Evolutionary conservation across 1,139 yeast species (phyloP), one percentile per base, ranked within the genome.

Genomic region (Blastobotrys ciferrii): DNA sequence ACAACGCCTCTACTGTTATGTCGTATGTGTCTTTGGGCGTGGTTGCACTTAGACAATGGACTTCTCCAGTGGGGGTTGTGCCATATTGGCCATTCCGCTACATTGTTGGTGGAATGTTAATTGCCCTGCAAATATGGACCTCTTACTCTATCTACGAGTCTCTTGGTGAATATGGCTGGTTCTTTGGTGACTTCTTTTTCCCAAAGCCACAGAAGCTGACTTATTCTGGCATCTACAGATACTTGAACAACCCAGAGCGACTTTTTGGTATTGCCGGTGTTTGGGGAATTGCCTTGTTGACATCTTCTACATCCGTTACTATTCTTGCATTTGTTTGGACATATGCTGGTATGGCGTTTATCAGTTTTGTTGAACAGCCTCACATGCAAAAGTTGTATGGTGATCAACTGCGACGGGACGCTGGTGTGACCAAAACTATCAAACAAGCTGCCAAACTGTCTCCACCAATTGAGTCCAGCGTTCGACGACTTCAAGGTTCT

Each of bases 121-220:
- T 84, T 17, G 61, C 76, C 9, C 72, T 88, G 39, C 95, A 87
- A 61, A 64, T 77, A 23, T 82, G 91, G 87, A 84, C 89, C 36
- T 81, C 85, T 57, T 63, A 74, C 32, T 85, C 89, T 14, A 85
- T 87, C 38, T 76, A 82, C 56, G 81, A 81, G 49, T 83, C 87
- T 55, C 80, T 87, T 57, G 94, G 94, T 2, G 86, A 84, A 55
- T 86, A 84, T 65, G 95, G 95, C 13, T 87, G 95, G 95, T 87
- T 86, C 61, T 87, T 84, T 63, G 95, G 96, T 51, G 96, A 87
- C 64, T 87, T 87, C 67, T 87, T 87, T 65, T 73, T 85, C 56
- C 83, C 87, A 32, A 72, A 80, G 30, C 66, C 70, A 38, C 55
- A 58, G 42, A 62, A 66, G 50, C 73, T 87, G 57, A 82, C 92